Base-by-base conservation (phyloP, 495 filamentous ascomycete genomes). In the Penicillium taxi region DNA sequence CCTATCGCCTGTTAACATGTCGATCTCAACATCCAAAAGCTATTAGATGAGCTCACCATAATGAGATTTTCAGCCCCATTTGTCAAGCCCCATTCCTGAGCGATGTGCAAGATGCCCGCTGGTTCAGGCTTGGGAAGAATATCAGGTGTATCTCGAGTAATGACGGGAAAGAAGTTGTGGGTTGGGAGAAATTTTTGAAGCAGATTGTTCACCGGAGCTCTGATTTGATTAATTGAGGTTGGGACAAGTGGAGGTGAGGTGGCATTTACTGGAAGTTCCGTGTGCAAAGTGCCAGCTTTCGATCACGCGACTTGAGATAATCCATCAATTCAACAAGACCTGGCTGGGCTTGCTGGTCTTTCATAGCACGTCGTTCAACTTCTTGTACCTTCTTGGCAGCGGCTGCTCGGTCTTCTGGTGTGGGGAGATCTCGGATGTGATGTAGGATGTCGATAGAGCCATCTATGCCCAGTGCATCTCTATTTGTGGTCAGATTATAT, bases 271-370 rank as follows among this genome's bases (percentile, higher is more conserved):
- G 87, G 49, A 95, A 96, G 66, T 98, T 98, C 50, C 91, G 72
- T 5, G 91, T 98, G 63, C 89, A 94, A 42, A 98, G 84, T 0
- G 73, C 91, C 56, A 91, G 86, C 36, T 67, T 74, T 1, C 96
- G 50, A 1, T 60, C 57, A 13, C 70, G 68, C 4, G 61, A 55
- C 45, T 93, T 77, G 0, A 96, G 72, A 59, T 91, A 95, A 19
- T 74, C 59, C 79, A 96, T 91, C 18, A 98, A 61, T 5, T 62
- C 48, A 0, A 66, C 51, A 1, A 96, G 74, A 2, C 91, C 91
- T 0, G 81, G 77, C 55, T 94, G 89, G 3, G 89, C 77, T 11
- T 77, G 67, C 58, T 95, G 90, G 14, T 72, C 53, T 5, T 61
- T 45, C 87, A 96, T 95, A 32, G 86, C 84, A 7, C 64, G 60